Evolutionary conservation across 2,329 filamentous ascomycete genomes (phyloP).

Genomic region (Fusarium temperatum): DNA sequence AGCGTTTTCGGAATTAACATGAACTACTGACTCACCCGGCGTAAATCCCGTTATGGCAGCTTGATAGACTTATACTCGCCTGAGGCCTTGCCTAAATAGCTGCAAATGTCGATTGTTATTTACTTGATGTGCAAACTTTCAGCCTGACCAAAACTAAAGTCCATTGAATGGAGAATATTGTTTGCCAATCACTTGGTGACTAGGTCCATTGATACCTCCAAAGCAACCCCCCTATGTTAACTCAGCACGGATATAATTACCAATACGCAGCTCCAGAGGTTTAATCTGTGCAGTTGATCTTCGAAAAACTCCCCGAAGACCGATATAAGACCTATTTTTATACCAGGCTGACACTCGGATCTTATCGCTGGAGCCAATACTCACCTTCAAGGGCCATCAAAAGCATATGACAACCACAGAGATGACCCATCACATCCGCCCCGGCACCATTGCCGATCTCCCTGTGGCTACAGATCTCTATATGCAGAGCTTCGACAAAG

Average conservation of each 20-base stretch:
- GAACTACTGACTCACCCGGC: conserved; percentile 32
- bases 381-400: neutral
- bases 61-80: neutral
- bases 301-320: neutral
- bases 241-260: neutral
- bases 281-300: neutral
- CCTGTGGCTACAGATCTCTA: conserved; percentile 40
- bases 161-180: no score
- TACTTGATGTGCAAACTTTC: neutral
- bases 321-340: neutral
- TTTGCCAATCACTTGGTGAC: neutral
- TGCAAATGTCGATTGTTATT: neutral
- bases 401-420: conserved; percentile 19
- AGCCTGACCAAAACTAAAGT: neutral
- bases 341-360: neutral
- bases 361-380: neutral
- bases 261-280: neutral
- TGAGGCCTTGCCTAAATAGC: neutral
- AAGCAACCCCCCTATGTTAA: neutral
- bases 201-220: neutral
- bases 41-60: conserved; percentile 26
- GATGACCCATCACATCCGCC: conserved; percentile 42
- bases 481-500: conserved; percentile 42
- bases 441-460: conserved; percentile 46
- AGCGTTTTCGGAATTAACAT: conserved; percentile 5